Conservation (phyloP, 768 basidiomycete genomes). For the Kwoniella sp. region DNA sequence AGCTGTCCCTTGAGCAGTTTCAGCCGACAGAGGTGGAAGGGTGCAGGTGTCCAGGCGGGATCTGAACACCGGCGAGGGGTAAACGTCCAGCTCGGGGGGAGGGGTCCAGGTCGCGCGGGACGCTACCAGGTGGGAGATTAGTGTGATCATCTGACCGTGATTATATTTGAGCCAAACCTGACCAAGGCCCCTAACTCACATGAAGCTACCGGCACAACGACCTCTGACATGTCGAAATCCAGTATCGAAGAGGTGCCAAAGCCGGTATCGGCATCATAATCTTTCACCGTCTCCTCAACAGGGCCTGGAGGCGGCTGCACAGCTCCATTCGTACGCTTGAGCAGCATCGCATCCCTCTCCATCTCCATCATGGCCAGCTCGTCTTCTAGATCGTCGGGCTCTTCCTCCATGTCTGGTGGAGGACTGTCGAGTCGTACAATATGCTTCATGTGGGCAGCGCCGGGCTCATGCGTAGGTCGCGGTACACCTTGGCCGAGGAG, state of each 20-base stretch:
- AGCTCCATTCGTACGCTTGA: not conserved
- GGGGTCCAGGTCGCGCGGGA: constrained; percentile 3
- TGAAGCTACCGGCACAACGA: constrained; percentile 11
- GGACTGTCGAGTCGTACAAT: constrained; percentile 23
- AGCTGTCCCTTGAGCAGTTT: constrained; percentile 28
- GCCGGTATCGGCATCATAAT: too few species aligned
- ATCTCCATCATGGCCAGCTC: constrained; percentile 22
- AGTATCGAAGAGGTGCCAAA: too few species aligned
- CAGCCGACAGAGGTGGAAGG: constrained; percentile 20
- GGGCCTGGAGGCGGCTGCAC: not conserved
- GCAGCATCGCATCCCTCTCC: constrained; percentile 2
- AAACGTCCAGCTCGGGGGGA: constrained; percentile 6
- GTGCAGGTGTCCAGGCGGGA: constrained; percentile 12
- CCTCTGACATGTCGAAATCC: not conserved
- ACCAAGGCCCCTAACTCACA: too few species aligned
- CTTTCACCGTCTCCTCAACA: not conserved
- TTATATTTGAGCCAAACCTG: too few species aligned
- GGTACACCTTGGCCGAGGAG: not conserved
- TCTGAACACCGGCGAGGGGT: constrained; percentile 8
- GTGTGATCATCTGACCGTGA: too few species aligned
- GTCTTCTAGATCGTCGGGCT: constrained; percentile 27
- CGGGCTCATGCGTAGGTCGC: not conserved
- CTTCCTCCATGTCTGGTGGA: constrained; percentile 30
- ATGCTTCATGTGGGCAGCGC: too few species aligned
- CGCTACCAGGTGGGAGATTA: not conserved